Conservation (phyloP, 2,329 filamentous ascomycete genomes). For the Aphanoascus verrucosus region DNA sequence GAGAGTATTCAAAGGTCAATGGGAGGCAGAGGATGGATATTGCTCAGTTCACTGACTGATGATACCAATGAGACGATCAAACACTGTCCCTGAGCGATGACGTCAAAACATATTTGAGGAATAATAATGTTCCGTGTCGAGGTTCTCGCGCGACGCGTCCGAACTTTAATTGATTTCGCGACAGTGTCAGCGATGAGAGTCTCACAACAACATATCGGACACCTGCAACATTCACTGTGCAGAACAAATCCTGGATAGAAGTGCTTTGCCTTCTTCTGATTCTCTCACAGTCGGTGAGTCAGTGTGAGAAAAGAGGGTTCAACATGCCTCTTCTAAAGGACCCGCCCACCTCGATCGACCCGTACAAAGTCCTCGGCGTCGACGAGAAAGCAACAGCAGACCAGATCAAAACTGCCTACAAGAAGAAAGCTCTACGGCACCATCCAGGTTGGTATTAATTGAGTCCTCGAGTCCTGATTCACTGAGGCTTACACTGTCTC, state of each 20-base stretch:
- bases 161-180: neutral
- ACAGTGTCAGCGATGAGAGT: neutral
- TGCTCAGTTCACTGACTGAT: neutral
- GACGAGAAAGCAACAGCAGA: constrained; percentile 60
- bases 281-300: neutral
- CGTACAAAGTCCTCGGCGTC: constrained; percentile 70
- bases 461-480: neutral
- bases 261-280: neutral
- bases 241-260: neutral
- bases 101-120: neutral
- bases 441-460: constrained; percentile 58
- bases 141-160: neutral
- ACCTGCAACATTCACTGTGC: neutral
- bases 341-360: constrained; percentile 58
- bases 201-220: neutral
- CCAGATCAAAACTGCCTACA: constrained; percentile 82
- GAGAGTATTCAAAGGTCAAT: neutral
- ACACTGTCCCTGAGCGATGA: neutral
- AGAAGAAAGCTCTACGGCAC: constrained; percentile 75
- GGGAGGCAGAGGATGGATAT: neutral
- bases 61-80: neutral
- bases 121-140: neutral
- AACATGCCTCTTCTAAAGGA: constrained; percentile 36
- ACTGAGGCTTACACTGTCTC: neutral
- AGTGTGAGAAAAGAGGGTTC: neutral